Percentiles rank a stretch among this genome's conserved stretches.
Evolutionary conservation across 257 asterid species (phyloP).

Genomic region (Solanum pinnatisectum): DNA sequence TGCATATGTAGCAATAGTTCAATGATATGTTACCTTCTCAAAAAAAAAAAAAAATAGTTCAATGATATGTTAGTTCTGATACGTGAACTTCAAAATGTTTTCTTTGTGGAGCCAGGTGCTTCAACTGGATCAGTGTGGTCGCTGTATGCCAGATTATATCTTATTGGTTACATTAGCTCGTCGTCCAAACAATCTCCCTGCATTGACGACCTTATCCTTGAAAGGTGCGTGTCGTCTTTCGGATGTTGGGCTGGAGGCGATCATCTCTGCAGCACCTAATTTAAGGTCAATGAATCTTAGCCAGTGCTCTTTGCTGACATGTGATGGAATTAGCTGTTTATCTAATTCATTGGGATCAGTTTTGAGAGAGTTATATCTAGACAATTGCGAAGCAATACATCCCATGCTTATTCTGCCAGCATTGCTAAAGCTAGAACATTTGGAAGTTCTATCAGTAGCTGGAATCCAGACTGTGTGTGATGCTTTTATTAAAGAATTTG

Average conservation of each 20-base stretch:
- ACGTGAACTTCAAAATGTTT: constrained; percentile 10
- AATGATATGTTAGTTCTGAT: not conserved
- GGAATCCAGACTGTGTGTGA: constrained; percentile 59
- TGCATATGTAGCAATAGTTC: not conserved
- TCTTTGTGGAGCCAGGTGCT: constrained; percentile 53
- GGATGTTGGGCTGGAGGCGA: constrained; percentile 58
- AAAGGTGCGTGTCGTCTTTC: constrained; percentile 93
- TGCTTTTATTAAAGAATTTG: constrained; percentile 43
- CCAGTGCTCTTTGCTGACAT: constrained; percentile 74
- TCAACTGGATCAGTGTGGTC: constrained; percentile 78
- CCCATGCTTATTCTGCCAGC: constrained; percentile 70
- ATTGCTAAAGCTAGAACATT: constrained; percentile 45
- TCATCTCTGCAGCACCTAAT: constrained; percentile 69
- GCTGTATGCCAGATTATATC: constrained; percentile 60
- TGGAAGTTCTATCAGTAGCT: constrained; percentile 83
- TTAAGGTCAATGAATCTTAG: constrained; percentile 73
- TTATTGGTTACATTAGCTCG: constrained; percentile 44
- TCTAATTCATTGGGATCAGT: constrained; percentile 47
- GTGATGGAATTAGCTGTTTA: constrained; percentile 56
- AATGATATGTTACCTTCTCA: not conserved
- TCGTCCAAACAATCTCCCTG: constrained; percentile 49
- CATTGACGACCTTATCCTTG: constrained; percentile 56
- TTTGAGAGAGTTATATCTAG: constrained; percentile 68
- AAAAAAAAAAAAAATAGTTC: too few relatives aligned
- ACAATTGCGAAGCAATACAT: constrained; percentile 56